Percentiles rank a stretch among this genome's conserved stretches.
Evolutionary conservation across 202 grass and related monocot species (phyloP).

Genomic region (Brachypodium distachyon): DNA sequence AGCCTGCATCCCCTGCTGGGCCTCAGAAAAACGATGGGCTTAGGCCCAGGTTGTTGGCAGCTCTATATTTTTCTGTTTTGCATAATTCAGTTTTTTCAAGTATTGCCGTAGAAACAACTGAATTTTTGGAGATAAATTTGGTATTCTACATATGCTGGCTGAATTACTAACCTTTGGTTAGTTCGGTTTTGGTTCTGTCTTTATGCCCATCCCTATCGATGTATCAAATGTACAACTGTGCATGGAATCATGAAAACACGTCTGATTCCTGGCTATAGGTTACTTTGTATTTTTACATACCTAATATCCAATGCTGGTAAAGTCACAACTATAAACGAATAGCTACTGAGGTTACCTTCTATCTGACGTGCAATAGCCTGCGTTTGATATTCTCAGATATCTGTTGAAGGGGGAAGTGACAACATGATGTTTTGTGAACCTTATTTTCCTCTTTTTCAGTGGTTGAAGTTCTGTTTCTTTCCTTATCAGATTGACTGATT

Average conservation of each 20-base stretch:
- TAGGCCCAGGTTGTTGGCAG: too few species aligned
- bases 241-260: neutral
- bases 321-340: neutral
- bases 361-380: neutral
- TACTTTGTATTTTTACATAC: neutral
- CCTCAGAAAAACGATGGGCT: too few species aligned
- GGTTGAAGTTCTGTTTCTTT: neutral
- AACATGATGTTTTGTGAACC: neutral
- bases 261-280: neutral
- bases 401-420: neutral
- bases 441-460: neutral
- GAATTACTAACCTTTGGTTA: too few species aligned
- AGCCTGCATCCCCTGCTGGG: too few species aligned
- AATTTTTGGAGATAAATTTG: too few species aligned
- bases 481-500: neutral
- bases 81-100: too few species aligned
- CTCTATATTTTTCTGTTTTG: too few species aligned
- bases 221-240: neutral
- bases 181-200: too few species aligned
- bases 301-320: neutral
- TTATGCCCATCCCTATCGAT: too few species aligned
- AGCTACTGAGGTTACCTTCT: neutral
- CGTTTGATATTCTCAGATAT: neutral
- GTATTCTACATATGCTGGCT: too few species aligned
- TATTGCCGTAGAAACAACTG: too few species aligned